A percentile compares a stretch with the other conserved stretches of the same genome.
Evolutionary conservation across 73 alveolate genomes (phyloP).

Genomic region (Urostyla sp.): DNA sequence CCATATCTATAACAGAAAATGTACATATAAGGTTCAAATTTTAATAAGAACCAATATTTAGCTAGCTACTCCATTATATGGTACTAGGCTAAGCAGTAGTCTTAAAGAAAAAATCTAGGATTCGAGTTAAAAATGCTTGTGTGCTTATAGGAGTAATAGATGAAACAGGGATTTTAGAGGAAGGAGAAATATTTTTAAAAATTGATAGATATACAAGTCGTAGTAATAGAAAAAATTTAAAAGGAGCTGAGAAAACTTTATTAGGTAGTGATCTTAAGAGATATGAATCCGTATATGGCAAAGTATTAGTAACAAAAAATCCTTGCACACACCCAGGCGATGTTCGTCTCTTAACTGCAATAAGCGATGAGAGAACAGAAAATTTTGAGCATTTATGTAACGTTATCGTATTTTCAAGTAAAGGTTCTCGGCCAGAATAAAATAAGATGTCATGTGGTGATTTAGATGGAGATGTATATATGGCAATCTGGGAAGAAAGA

Average conservation of each 20-base stretch:
- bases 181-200: slow-evolving; percentile 89
- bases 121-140: slow-evolving; percentile 65
- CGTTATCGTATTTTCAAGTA: slow-evolving; percentile 88
- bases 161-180: slow-evolving; percentile 84
- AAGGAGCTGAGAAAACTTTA: not conserved
- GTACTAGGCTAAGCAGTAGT: slow-evolving; percentile 36
- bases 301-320: slow-evolving; percentile 90
- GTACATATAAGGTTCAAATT: not conserved
- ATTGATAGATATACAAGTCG: slow-evolving; percentile 67
- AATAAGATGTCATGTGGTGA: slow-evolving; percentile 93
- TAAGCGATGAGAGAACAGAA: slow-evolving; percentile 60
- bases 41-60: slow-evolving; percentile 44
- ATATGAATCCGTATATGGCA: slow-evolving; percentile 81
- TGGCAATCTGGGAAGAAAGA: slow-evolving; percentile 80
- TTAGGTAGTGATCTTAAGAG: not conserved
- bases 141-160: slow-evolving; percentile 93
- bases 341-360: slow-evolving; percentile 88
- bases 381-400: slow-evolving; percentile 79
- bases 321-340: slow-evolving; percentile 99
- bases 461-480: slow-evolving; percentile 85
- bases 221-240: slow-evolving; percentile 45
- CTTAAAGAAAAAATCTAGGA: slow-evolving; percentile 44
- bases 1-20: not conserved
- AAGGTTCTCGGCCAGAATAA: slow-evolving; percentile 90
- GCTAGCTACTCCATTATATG: slow-evolving; percentile 7